Conservation (phyloP, 2,329 filamentous ascomycete genomes). For the Cyclaneusma minus region DNA sequence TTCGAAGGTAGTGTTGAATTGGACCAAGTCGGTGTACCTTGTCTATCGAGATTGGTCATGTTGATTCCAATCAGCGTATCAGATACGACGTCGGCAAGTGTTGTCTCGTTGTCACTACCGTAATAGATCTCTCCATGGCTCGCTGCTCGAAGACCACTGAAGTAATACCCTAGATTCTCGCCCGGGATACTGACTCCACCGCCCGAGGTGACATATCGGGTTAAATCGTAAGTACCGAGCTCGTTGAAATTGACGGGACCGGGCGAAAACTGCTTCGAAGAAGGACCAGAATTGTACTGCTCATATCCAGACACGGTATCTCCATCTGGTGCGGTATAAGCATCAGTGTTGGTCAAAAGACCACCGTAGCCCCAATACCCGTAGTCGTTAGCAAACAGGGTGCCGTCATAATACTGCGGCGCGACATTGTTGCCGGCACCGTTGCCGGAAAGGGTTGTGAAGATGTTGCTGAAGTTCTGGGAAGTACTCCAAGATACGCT, state of each 20-base stretch:
- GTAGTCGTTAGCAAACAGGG: conserved; percentile 47
- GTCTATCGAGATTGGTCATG: conserved; percentile 35
- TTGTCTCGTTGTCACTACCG: conserved; percentile 5
- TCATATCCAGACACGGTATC: conserved; percentile 35
- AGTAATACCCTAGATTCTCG: conserved; percentile 58
- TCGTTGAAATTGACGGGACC: conserved; percentile 28
- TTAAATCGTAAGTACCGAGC: conserved; percentile 29
- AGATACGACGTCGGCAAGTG: conserved; percentile 24
- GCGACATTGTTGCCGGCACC: conserved; percentile 31
- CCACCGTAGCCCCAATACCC: conserved; percentile 53
- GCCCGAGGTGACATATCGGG: conserved; percentile 48
- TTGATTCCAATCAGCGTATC: conserved; percentile 45
- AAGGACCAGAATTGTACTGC: conserved; percentile 32
- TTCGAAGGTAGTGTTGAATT: conserved; percentile 35
- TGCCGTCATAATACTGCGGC: conserved; percentile 45
- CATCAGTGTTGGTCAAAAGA: conserved; percentile 21
- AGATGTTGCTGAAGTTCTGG: conserved; percentile 35
- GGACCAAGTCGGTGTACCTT: conserved; percentile 34
- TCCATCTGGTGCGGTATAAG: conserved; percentile 22
- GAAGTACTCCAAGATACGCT: conserved; percentile 35
- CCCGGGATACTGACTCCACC: conserved; percentile 49
- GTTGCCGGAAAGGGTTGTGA: conserved; percentile 28
- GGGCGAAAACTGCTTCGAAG: conserved; percentile 24
- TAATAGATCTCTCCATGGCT: conserved; percentile 32
- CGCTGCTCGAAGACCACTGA: conserved; percentile 42